Percentiles rank a stretch among this genome's conserved stretches.
Conservation (phyloP, 140 eudicot genomes). For the Bidens hawaiensis region DNA sequence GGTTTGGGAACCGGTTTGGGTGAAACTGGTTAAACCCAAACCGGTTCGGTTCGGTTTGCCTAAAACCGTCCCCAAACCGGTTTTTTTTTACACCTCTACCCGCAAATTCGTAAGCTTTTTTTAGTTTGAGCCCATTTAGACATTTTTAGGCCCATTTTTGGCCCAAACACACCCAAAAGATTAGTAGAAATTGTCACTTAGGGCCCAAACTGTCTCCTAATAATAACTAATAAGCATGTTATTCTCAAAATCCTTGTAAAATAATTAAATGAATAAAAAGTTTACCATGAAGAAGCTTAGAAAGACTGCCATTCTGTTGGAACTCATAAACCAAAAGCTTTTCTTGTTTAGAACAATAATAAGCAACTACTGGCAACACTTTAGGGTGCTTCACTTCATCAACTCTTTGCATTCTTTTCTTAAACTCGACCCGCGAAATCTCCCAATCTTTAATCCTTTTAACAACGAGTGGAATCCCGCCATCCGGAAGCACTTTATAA, state of each 20-base stretch:
- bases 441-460: slow-evolving; percentile 69
- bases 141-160: background rate
- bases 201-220: too few species aligned
- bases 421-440: slow-evolving; percentile 51
- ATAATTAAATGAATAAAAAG: background rate
- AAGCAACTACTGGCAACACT: slow-evolving; percentile 54
- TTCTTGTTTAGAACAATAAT: slow-evolving; percentile 71
- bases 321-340: slow-evolving; percentile 70
- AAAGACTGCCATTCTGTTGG: slow-evolving; percentile 62
- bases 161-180: background rate
- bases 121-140: background rate
- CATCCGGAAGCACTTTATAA: slow-evolving; percentile 44
- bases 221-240: background rate
- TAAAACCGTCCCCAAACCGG: too few species aligned
- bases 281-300: slow-evolving; percentile 69
- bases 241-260: background rate
- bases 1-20: too few species aligned
- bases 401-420: slow-evolving; percentile 60
- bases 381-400: slow-evolving; percentile 53
- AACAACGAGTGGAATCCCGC: slow-evolving; percentile 46
- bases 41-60: too few species aligned
- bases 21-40: too few species aligned
- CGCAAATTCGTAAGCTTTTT: background rate
- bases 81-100: too few species aligned
- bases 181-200: background rate